Base-by-base conservation (phyloP, 1,284 basidiomycete genomes). In the Hemileia vastatrix region DNA sequence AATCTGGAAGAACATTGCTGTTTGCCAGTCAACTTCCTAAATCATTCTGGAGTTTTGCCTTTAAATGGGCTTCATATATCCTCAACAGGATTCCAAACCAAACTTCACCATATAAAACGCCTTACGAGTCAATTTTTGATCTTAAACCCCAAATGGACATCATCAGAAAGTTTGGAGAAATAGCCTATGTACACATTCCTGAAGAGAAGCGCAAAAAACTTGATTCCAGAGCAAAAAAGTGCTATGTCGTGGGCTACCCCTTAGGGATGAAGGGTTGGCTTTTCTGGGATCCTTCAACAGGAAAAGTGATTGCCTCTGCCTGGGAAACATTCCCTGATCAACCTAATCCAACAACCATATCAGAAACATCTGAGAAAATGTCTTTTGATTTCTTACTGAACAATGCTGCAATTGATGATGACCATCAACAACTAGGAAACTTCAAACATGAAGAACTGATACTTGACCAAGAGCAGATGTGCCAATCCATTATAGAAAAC, bases 21-120 rank as follows among this genome's bases (percentile, higher is more conserved):
- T 4, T 31, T 18, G 44, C 23, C 15, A 33, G 23, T 13, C 6
- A 19, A 4, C 44, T 58, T 8, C 19, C 6, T 2, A 47, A 58
- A 15, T 15, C 8, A 3, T 47, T 58, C 13, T 58, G 56, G 56
- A 47, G 43, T 6, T 48, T 27, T 33, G 45, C 56, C n/a, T 47
- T 47, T 32, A 45, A n/a, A 2, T 33, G 23, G 8, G 56, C 56
- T 4, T 9, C 44, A 2, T 15, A 15, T 2, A 11, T 58, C 2
- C 57, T 40, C 9, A 59, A 59, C n/a, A n/a, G 48, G 2, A 44
- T 59, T 9, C 57, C 57, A 3, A 59, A 59, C n/a, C 5, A 4
- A 32, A 21, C 24, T 4, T 52, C 48, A 6, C 33, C 33, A 3
- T n/a, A 27, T 9, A 24, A 15, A 1, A 53, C 49, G 4, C 57